A percentile compares a stretch with the other conserved stretches of the same genome.
phyloP scores from a whole-genome alignment of 2,329 filamentous ascomycete genomes.

The Fusarium phyllophilum region DNA sequence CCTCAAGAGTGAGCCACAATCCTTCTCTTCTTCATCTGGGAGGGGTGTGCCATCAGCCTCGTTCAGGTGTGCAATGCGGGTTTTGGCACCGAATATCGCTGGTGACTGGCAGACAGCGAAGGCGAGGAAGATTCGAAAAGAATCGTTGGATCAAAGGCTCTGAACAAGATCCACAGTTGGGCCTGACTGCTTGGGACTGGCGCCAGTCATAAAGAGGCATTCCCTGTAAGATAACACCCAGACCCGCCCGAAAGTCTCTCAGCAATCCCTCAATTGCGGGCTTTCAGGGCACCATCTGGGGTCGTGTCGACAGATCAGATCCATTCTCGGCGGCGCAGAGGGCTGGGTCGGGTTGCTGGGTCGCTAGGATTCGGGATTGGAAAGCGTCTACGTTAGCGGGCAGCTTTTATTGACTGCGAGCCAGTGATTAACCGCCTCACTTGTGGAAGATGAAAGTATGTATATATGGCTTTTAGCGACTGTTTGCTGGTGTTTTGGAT shows the following conservation, averaged over 20 bases:
- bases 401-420: conserved; percentile 25
- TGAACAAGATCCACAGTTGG: conserved; percentile 49
- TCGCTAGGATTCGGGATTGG: conserved; percentile 27
- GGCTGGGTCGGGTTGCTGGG: conserved; percentile 34
- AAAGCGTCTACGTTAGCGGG: conserved; percentile 12
- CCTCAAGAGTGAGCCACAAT: conserved; percentile 2
- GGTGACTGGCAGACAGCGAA: conserved; percentile 34
- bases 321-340: conserved; percentile 44
- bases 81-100: conserved; percentile 21
- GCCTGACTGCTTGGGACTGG: conserved; percentile 49
- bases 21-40: background rate
- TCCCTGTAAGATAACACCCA: conserved; percentile 38
- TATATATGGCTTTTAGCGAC: conserved; percentile 6
- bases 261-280: conserved; percentile 34
- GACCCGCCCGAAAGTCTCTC: conserved; percentile 33
- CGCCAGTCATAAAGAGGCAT: conserved; percentile 34
- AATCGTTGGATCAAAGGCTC: conserved; percentile 40
- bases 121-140: conserved; percentile 28
- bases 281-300: conserved; percentile 41
- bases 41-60: conserved; percentile 25
- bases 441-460: conserved; percentile 6
- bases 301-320: conserved; percentile 45
- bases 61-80: conserved; percentile 19
- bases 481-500: conserved; percentile 15
- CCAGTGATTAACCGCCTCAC: conserved; percentile 39